These are phyloP conservation scores for Helotiales sp. DNA, from an alignment of 2,329 filamentous ascomycete species.

Conservation along the genomic window DNA sequence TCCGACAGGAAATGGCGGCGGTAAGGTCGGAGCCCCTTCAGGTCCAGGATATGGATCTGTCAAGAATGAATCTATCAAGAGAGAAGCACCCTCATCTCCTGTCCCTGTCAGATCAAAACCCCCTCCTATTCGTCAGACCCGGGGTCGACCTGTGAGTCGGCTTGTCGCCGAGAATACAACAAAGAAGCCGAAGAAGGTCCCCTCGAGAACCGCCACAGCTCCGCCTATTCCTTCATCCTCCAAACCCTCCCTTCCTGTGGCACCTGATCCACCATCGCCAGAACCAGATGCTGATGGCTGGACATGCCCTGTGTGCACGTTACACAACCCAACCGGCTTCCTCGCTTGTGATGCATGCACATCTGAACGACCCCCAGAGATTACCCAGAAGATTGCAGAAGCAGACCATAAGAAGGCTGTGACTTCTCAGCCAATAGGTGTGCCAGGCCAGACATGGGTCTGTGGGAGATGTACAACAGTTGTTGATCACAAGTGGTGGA, in stretches of 20 bases:
- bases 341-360: constrained; percentile 59
- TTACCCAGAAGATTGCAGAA: constrained; percentile 27
- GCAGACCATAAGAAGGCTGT: constrained; percentile 8
- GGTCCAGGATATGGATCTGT: no score
- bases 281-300: constrained; percentile 46
- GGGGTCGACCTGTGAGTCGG: constrained; percentile 28
- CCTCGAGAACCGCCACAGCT: constrained; percentile 9
- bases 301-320: constrained; percentile 57
- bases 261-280: constrained; percentile 11
- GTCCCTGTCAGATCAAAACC: constrained; percentile 7
- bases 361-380: constrained; percentile 40
- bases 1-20: constrained; percentile 35
- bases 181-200: constrained; percentile 22
- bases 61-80: constrained; percentile 12
- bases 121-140: constrained; percentile 20
- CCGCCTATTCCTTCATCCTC: background rate
- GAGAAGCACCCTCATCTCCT: constrained; percentile 9
- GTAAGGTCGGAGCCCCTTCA: constrained; percentile 18
- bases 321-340: constrained; percentile 52
- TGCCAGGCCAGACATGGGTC: constrained; percentile 42
- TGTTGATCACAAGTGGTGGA: constrained; percentile 58
- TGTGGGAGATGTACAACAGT: constrained; percentile 52
- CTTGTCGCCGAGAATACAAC: constrained; percentile 25
- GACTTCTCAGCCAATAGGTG: constrained; percentile 10
- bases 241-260: background rate